Evolutionary conservation across 2,329 filamentous ascomycete species (phyloP).

Genomic region (Escovopsis sp.): DNA sequence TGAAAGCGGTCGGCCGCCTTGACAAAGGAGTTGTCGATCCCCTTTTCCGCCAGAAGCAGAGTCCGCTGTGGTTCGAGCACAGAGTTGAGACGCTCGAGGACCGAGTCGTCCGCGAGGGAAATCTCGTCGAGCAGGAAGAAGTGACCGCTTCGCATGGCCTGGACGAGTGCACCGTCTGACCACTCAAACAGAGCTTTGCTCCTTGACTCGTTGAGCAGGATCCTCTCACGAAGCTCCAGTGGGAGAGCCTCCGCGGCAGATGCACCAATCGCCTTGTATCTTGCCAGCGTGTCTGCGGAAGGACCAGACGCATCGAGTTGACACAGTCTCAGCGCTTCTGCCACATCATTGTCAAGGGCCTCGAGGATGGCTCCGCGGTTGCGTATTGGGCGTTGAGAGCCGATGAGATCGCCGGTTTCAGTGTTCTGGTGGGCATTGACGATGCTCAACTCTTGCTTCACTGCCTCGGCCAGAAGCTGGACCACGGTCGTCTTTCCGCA

Average conservation of each 20-base stretch:
- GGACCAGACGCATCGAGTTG: conserved; percentile 22
- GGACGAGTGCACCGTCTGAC: conserved; percentile 84
- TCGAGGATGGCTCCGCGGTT: conserved; percentile 65
- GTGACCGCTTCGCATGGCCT: conserved; percentile 79
- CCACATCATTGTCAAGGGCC: conserved; percentile 47
- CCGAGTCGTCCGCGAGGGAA: conserved; percentile 92
- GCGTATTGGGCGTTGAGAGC: conserved; percentile 79
- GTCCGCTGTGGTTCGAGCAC: conserved; percentile 81
- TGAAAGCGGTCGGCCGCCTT: conserved; percentile 69
- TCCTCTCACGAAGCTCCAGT: conserved; percentile 29
- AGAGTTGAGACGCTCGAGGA: conserved; percentile 89
- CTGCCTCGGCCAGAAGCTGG: conserved; percentile 74
- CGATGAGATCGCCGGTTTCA: conserved; percentile 93
- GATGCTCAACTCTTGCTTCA: conserved; percentile 63
- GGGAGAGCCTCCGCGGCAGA: conserved; percentile 36
- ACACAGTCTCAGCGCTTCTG: conserved; percentile 27
- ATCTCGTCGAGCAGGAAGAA: conserved; percentile 97
- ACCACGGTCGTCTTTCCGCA: conserved; percentile 97
- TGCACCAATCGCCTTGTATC: conserved; percentile 35
- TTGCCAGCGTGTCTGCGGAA: conserved; percentile 39
- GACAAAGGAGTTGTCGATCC: conserved; percentile 67
- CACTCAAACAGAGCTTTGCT: conserved; percentile 88
- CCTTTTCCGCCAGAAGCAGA: conserved; percentile 86
- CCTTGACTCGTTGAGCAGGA: conserved; percentile 38
- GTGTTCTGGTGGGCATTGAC: conserved; percentile 98